Evolutionary conservation across 495 filamentous ascomycete genomes (phyloP).

Genomic region (Xylaria scruposa): DNA sequence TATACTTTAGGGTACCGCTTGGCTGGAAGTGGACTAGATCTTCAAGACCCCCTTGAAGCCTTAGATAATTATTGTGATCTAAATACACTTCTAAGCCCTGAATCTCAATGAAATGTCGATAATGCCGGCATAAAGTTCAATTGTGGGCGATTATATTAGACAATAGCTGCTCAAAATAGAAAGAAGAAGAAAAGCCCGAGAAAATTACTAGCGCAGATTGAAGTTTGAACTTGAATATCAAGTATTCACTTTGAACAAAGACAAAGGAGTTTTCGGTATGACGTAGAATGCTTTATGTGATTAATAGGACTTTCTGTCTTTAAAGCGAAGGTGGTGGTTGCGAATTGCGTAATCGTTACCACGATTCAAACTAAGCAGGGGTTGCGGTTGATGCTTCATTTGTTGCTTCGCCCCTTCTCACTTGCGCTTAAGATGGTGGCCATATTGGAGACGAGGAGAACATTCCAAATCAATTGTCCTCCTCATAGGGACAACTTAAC

Average conservation of each 20-base stretch:
- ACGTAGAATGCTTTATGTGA: background rate
- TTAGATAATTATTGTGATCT: too few species aligned
- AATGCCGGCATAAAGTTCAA: too few species aligned
- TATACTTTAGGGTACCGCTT: too few species aligned
- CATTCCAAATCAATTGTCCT: background rate
- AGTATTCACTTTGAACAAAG: background rate
- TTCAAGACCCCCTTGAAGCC: too few species aligned
- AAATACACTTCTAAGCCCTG: too few species aligned
- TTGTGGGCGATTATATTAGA: too few species aligned
- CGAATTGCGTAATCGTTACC: background rate
- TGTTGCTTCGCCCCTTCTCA: background rate
- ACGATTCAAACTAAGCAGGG: background rate
- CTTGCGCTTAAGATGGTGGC: background rate
- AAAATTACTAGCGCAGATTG: background rate
- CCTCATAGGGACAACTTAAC: too few species aligned
- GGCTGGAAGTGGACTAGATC: too few species aligned
- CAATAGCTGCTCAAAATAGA: too few species aligned
- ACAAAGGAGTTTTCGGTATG: background rate
- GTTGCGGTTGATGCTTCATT: background rate
- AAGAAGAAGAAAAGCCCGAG: too few species aligned
- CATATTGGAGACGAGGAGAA: background rate
- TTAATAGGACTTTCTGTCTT: background rate
- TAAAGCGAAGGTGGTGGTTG: background rate
- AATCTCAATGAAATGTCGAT: too few species aligned
- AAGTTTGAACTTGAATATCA: background rate